Base-by-base conservation (phyloP, 1,284 basidiomycete species). In the Puccinia triticina region DNA sequence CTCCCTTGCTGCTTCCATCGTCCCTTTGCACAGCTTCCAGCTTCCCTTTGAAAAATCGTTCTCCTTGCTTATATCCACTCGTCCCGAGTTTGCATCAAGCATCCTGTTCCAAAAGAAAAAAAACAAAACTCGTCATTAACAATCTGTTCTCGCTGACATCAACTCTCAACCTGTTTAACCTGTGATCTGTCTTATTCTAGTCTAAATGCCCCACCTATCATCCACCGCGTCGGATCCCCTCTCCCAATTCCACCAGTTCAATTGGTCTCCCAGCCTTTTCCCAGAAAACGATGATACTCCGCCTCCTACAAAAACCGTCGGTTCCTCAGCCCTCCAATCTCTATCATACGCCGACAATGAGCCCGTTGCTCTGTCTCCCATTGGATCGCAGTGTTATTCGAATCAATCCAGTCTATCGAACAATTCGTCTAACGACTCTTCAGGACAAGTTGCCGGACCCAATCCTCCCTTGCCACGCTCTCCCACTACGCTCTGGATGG, bases 401-500 rank as follows among this genome's bases (percentile, higher is more conserved):
- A 66, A 61, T 40, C 75, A 77, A 77, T 77, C 75, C 26, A 64
- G 57, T 66, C 40, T 61, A 26, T 64, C 57, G 12, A 61, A 34
- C 59, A 46, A 34, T 23, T 64, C 57, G 12, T 61, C 75, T 2
- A 64, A 61, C 34, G 57, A 64, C 21, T 66, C 57, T 48, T 64
- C 75, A 18, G 26, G 40, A 18, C 75, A 77, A 77, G 75, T 77
- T 8, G 75, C 59, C 23, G 75, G 75, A 23, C 69, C 48, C 18
- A 46, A 57, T 37, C 53, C 66, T 4, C 66, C 77, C 26, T 48
- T 80, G 21, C 77, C 79, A 11, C 53, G 79, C 26, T 81, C 79
- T 16, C 48, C 69, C 16, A 84, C 67, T 69, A 91, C 92, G 32
- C 91, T 94, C 83, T 92, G 91, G 89, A 93, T 93, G 91, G 91